Percentiles rank a stretch among this genome's conserved stretches.
These are phyloP conservation scores for Salvia rosmarinus DNA, from an alignment of 257 asterid genomes.

Conservation along the genomic window DNA sequence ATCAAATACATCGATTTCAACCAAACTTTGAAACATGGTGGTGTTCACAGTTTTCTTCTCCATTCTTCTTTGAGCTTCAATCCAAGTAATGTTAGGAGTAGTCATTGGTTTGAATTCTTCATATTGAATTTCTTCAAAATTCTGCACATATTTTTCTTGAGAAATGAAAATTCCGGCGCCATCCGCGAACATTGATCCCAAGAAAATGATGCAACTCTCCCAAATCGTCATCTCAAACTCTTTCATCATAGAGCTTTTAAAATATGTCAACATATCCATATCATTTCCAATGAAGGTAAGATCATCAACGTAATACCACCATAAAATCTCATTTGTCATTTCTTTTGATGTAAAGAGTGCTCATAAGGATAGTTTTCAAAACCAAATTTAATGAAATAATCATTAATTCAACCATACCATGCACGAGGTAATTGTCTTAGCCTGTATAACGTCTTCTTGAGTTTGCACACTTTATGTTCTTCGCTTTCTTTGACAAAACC, in stretches of 20 bases:
- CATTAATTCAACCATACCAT: constrained; percentile 17
- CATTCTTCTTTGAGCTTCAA: neutral
- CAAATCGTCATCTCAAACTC: neutral
- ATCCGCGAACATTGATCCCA: neutral
- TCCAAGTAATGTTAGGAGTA: neutral
- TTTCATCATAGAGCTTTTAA: constrained; percentile 15
- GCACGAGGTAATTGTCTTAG: constrained; percentile 9
- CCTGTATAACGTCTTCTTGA: neutral
- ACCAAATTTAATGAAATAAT: neutral
- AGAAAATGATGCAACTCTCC: constrained; percentile 1
- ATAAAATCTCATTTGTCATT: neutral
- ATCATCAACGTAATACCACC: constrained; percentile 1
- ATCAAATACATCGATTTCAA: constrained; percentile 1
- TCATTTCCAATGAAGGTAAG: neutral
- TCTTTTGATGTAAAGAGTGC: constrained; percentile 12
- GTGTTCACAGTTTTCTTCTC: constrained; percentile 5
- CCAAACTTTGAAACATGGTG: neutral
- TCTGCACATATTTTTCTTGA: neutral
- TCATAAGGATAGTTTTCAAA: constrained; percentile 13
- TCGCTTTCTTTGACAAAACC: constrained; percentile 1
- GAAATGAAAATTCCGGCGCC: neutral
- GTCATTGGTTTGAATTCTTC: neutral
- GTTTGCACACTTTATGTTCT: neutral
- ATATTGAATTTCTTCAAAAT: neutral
- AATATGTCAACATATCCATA: neutral